Percentiles rank a stretch among this genome's conserved stretches.
These are phyloP conservation scores for Aureobasidium subglaciale DNA, from an alignment of 2,329 filamentous ascomycete species.

Conservation along the genomic window DNA sequence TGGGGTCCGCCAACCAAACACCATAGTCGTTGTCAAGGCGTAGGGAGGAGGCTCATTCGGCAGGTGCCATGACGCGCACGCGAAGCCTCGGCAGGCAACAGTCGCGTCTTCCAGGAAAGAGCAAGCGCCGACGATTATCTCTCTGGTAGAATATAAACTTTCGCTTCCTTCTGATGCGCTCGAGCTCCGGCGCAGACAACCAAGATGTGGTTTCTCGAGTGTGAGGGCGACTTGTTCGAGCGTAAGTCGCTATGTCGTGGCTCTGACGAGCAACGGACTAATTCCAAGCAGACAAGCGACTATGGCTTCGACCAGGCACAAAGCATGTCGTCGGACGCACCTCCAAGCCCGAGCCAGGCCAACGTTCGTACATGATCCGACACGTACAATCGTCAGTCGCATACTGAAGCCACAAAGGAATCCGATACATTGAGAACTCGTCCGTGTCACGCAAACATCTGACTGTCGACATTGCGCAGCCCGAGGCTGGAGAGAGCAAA, in stretches of 20 bases:
- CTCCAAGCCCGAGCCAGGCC: slow-evolving; percentile 21
- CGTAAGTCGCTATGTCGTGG: too few species aligned
- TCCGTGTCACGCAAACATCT: slow-evolving; percentile 86
- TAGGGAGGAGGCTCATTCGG: slow-evolving; percentile 18
- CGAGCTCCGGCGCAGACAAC: neutral
- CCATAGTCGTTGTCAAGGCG: slow-evolving; percentile 29
- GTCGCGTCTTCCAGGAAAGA: slow-evolving; percentile 7
- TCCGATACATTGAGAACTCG: slow-evolving; percentile 61
- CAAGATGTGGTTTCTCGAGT: slow-evolving; percentile 49
- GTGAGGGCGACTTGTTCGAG: slow-evolving; percentile 47
- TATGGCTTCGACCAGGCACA: slow-evolving; percentile 83
- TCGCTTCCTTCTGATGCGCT: neutral
- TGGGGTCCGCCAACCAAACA: slow-evolving; percentile 30
- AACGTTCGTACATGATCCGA: neutral
- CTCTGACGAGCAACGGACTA: too few species aligned
- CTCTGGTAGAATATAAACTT: neutral
- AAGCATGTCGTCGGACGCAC: slow-evolving; percentile 81
- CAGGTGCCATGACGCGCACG: slow-evolving; percentile 4
- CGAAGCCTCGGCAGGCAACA: slow-evolving; percentile 13
- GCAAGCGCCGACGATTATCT: neutral
- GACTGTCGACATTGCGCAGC: slow-evolving; percentile 62
- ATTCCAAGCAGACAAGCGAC: slow-evolving; percentile 54
- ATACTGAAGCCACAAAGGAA: slow-evolving; percentile 42
- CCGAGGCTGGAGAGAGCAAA: slow-evolving; percentile 56
- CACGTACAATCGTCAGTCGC: too few species aligned